Evolutionary conservation across 495 filamentous ascomycete genomes (phyloP).

Genomic region (Annulohypoxylon stygium): DNA sequence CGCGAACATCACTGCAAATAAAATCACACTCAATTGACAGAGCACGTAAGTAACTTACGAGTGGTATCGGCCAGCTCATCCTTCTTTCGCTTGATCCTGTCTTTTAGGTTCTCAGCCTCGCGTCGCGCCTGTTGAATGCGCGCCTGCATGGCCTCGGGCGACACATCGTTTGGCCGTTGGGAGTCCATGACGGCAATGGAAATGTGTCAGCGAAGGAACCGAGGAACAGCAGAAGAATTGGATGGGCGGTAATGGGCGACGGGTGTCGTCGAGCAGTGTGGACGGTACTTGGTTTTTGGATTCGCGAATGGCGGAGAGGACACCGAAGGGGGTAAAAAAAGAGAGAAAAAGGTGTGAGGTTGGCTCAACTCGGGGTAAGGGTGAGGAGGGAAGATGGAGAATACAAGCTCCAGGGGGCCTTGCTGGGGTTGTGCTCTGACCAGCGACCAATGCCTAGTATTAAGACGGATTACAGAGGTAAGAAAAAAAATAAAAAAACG

Average conservation of each 20-base stretch:
- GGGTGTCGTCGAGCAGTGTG: constrained; percentile 47
- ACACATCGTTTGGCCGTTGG: constrained; percentile 67
- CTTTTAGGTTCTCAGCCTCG: constrained; percentile 97
- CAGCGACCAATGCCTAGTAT: constrained; percentile 38
- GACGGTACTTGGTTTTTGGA: constrained; percentile 41
- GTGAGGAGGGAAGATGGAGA: constrained; percentile 45
- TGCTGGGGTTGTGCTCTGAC: constrained; percentile 41
- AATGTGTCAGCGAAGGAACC: constrained; percentile 46
- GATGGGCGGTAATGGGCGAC: constrained; percentile 41
- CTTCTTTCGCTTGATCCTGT: constrained; percentile 99
- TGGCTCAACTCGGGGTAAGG: constrained; percentile 54
- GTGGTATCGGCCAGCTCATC: constrained; percentile 98
- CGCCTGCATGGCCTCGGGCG: constrained; percentile 72
- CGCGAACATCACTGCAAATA: not conserved
- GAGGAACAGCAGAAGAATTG: constrained; percentile 44
- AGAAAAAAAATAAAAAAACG: constrained; percentile 21
- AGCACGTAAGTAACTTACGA: constrained; percentile 71
- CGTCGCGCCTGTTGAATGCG: constrained; percentile 96
- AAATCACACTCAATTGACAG: constrained; percentile 25
- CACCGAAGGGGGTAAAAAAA: constrained; percentile 51
- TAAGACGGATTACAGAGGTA: constrained; percentile 23
- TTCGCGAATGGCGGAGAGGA: constrained; percentile 48
- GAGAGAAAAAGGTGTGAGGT: constrained; percentile 53
- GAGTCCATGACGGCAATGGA: constrained; percentile 60
- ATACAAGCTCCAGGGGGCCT: constrained; percentile 45